A percentile compares a stretch with the other conserved stretches of the same genome.
These are phyloP conservation scores for Acorus gramineus DNA, from an alignment of 106 monocot genomes.

Conservation along the genomic window DNA sequence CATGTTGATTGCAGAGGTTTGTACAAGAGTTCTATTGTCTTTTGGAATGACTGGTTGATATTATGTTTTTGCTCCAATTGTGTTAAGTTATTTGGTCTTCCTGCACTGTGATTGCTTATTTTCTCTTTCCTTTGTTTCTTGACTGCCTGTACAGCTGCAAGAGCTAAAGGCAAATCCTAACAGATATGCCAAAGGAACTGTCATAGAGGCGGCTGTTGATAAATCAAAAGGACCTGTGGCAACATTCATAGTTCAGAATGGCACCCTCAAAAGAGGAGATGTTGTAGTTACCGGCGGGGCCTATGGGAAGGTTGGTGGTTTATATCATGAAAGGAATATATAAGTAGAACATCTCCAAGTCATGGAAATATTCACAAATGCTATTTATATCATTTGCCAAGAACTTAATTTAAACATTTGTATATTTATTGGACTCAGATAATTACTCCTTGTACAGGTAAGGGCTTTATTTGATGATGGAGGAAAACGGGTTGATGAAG, in stretches of 20 bases:
- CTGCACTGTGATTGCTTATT: background rate
- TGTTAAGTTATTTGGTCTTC: too few species aligned
- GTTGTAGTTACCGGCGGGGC: constrained; percentile 85
- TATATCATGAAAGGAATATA: too few species aligned
- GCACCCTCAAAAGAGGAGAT: constrained; percentile 81
- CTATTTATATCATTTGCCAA: too few species aligned
- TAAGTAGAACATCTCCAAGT: too few species aligned
- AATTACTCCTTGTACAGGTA: constrained; percentile 29
- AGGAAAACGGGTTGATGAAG: constrained; percentile 72
- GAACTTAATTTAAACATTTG: background rate
- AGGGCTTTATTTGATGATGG: constrained; percentile 94
- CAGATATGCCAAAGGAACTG: constrained; percentile 88
- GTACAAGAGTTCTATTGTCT: background rate
- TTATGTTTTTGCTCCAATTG: too few species aligned
- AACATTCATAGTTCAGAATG: constrained; percentile 91
- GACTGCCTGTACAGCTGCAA: constrained; percentile 54
- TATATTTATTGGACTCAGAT: background rate
- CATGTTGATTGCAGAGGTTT: constrained; percentile 95
- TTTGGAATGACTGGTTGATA: too few species aligned
- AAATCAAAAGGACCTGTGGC: constrained; percentile 79
- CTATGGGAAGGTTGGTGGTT: constrained; percentile 79
- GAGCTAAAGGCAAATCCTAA: constrained; percentile 96
- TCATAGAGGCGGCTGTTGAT: constrained; percentile 88
- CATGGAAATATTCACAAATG: too few species aligned
- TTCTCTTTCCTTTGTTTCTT: background rate